These are phyloP conservation scores for Adansonia gregorii DNA, from an alignment of 441 rosid species.

Conservation along the genomic window DNA sequence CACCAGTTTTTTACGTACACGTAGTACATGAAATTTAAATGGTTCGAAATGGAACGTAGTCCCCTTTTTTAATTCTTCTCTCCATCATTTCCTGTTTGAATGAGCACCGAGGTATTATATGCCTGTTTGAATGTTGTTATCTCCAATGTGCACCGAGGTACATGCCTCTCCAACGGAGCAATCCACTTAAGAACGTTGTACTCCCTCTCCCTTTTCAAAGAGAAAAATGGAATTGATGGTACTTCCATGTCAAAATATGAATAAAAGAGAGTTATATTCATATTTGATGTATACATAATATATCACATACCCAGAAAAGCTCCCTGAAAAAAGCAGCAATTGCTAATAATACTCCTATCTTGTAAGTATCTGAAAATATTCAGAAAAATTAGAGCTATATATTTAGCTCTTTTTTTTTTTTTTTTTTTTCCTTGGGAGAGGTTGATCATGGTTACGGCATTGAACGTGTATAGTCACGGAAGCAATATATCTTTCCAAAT, in stretches of 20 bases:
- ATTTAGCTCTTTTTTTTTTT: too few species aligned
- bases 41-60: neutral
- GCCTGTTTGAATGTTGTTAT: neutral
- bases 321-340: neutral
- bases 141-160: neutral
- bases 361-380: neutral
- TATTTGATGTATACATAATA: too few species aligned
- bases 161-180: neutral
- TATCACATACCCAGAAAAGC: neutral
- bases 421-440: neutral
- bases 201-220: neutral
- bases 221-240: conserved; percentile 30
- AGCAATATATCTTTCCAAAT: conserved; percentile 3
- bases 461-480: neutral
- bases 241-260: neutral
- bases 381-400: neutral
- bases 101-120: neutral
- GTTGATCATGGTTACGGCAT: neutral
- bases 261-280: too few species aligned
- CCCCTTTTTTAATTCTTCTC: neutral
- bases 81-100: conserved; percentile 23
- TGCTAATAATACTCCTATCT: neutral
- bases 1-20: conserved; percentile 15
- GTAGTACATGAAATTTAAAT: conserved; percentile 9
- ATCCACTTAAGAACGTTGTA: neutral